These are phyloP conservation scores for Catunica adiposa DNA, from an alignment of 2,329 filamentous ascomycete species.

Conservation along the genomic window DNA sequence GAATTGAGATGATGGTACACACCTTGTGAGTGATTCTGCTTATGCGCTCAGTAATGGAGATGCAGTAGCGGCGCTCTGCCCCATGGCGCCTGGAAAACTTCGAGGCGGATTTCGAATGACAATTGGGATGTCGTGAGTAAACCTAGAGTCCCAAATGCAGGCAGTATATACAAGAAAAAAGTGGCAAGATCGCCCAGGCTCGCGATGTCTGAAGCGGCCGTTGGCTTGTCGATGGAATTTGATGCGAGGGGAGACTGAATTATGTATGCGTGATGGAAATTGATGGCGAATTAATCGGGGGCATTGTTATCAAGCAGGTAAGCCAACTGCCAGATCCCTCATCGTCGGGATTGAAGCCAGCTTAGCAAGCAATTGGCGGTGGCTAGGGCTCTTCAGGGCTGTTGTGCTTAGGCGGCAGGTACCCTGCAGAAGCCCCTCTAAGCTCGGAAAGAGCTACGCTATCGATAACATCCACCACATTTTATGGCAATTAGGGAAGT, in stretches of 20 bases:
- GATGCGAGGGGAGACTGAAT: not conserved
- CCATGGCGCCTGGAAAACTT: conserved; percentile 9
- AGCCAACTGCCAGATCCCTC: not conserved
- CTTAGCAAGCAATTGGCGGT: not conserved
- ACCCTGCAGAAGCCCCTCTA: conserved; percentile 1
- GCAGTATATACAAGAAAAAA: not conserved
- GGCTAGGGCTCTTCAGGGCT: not conserved
- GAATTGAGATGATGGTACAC: not conserved
- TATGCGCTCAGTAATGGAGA: conserved; percentile 11
- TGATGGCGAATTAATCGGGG: not conserved
- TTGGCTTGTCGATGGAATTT: not conserved
- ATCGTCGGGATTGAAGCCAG: not conserved
- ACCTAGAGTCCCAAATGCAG: not conserved
- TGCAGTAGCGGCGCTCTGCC: conserved; percentile 10
- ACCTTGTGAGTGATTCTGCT: conserved; percentile 4
- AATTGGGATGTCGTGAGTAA: not conserved
- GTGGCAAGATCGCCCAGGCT: not conserved
- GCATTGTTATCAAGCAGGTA: no score
- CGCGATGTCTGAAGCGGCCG: not conserved
- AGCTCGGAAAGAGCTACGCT: not conserved
- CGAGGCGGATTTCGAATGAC: not conserved
- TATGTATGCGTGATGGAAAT: not conserved
- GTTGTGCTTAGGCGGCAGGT: not conserved
- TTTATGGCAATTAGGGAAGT: no score
- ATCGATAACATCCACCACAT: not conserved